phyloP scores from a whole-genome alignment of 2,329 filamentous ascomycete species.

The Colletotrichum magnum region DNA sequence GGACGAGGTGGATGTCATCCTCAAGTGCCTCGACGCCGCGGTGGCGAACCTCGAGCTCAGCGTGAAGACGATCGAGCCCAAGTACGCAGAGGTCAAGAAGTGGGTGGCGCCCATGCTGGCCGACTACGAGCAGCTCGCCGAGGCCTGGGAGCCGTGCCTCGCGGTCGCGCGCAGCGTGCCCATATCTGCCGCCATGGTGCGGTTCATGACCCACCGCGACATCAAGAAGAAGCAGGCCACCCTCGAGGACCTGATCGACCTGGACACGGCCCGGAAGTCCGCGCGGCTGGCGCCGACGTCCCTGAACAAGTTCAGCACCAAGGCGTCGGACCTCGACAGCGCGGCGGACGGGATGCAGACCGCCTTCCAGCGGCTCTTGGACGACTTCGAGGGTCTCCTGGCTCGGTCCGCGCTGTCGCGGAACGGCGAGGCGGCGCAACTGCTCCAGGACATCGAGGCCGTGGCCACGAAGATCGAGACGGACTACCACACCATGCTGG shows the following conservation, averaged over 20 bases:
- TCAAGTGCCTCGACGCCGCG: conserved; percentile 85
- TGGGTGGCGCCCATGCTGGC: conserved; percentile 78
- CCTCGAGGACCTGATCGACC: conserved; percentile 82
- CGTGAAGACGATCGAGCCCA: conserved; percentile 79
- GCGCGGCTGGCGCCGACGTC: conserved; percentile 74
- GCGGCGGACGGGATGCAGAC: conserved; percentile 71
- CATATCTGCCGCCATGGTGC: conserved; percentile 76
- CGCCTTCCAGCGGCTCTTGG: conserved; percentile 73
- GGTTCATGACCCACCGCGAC: conserved; percentile 71
- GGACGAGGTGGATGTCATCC: conserved; percentile 81
- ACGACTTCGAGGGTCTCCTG: conserved; percentile 73
- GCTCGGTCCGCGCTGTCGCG: conserved; percentile 69
- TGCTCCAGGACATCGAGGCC: conserved; percentile 88
- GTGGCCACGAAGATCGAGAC: conserved; percentile 88
- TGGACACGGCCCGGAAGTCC: conserved; percentile 79
- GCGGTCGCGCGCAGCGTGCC: conserved; percentile 74
- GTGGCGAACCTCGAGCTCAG: conserved; percentile 87
- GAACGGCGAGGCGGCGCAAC: conserved; percentile 73
- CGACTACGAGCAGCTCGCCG: conserved; percentile 75
- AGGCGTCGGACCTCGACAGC: conserved; percentile 73
- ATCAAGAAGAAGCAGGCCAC: conserved; percentile 66
- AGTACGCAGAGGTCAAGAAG: conserved; percentile 77
- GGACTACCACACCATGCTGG: conserved; percentile 84
- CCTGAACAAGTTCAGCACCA: conserved; percentile 71
- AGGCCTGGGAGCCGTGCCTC: conserved; percentile 78